These are phyloP conservation scores for Closterium sp. DNA, from an alignment of 139 green algal genomes.

Conservation along the genomic window DNA sequence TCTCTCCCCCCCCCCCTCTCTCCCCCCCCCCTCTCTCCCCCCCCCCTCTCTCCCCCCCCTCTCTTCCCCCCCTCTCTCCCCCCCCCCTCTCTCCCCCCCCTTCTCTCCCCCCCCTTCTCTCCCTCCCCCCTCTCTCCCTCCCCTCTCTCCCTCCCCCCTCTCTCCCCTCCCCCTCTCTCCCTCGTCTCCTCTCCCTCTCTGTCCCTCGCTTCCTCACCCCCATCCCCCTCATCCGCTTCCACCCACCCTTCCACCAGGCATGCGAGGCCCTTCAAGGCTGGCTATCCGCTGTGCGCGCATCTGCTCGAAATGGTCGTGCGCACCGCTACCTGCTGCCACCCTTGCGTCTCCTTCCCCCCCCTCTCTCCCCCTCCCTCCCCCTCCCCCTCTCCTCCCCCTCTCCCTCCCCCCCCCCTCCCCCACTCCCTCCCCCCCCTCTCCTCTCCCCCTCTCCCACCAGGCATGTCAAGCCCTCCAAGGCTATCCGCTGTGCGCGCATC, in stretches of 20 bases:
- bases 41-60: not conserved
- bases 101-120: not conserved
- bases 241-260: not conserved
- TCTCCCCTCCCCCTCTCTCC: not conserved
- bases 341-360: not conserved
- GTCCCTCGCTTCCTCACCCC: not conserved
- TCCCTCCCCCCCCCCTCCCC: too few relatives aligned
- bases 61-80: not conserved
- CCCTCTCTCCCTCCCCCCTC: not conserved
- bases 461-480: too few relatives aligned
- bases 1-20: too few relatives aligned
- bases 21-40: too few relatives aligned
- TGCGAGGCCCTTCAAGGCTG: not conserved
- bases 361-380: too few relatives aligned
- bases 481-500: too few relatives aligned
- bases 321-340: not conserved
- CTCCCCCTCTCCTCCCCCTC: too few relatives aligned
- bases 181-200: not conserved
- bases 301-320: conserved; percentile 1
- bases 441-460: too few relatives aligned
- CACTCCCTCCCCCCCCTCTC: too few relatives aligned
- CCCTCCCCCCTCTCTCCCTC: too few relatives aligned
- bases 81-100: too few relatives aligned
- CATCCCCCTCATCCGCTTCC: not conserved
- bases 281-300: not conserved